phyloP scores from a whole-genome alignment of 2,329 filamentous ascomycete species.

The Neonectria ditissima region DNA sequence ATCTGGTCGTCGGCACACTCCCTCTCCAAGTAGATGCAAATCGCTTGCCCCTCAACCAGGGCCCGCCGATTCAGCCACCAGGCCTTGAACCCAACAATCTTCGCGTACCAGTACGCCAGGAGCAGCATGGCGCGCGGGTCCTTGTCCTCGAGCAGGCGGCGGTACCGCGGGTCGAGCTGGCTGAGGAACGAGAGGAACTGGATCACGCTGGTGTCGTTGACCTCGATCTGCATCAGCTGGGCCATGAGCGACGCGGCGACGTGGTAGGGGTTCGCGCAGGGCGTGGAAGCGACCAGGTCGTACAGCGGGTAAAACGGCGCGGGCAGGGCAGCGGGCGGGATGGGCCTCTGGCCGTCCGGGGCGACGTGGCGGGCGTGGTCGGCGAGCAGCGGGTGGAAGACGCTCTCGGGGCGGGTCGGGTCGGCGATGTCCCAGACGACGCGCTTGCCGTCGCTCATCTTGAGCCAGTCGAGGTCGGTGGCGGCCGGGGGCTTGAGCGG shows the following conservation, averaged over 20 bases:
- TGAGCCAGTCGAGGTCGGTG: conserved; percentile 68
- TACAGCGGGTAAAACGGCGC: conserved; percentile 47
- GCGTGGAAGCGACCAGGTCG: conserved; percentile 33
- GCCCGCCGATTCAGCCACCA: conserved; percentile 64
- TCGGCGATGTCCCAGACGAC: conserved; percentile 64
- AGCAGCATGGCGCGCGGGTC: conserved; percentile 66
- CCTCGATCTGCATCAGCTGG: conserved; percentile 50
- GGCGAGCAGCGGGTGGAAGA: conserved; percentile 53
- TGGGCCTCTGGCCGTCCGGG: conserved; percentile 25
- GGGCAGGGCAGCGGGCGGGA: conserved; percentile 46
- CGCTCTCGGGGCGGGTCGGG: conserved; percentile 59
- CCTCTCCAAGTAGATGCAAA: conserved; percentile 55
- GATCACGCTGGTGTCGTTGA: conserved; percentile 55
- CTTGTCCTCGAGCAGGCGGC: conserved; percentile 59
- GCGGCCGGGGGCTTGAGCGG: conserved; percentile 59
- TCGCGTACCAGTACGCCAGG: conserved; percentile 68
- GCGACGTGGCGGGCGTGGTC: conserved; percentile 12
- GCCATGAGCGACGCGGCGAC: conserved; percentile 51
- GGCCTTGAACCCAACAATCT: conserved; percentile 52
- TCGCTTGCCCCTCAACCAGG: conserved; percentile 61
- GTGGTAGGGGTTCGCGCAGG: conserved; percentile 49
- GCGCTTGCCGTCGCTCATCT: conserved; percentile 66
- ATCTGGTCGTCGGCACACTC: conserved; percentile 26
- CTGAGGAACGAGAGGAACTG: conserved; percentile 61
- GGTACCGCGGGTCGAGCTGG: conserved; percentile 58